These are phyloP conservation scores for Dothiorella sarmentorum DNA, from an alignment of 2,329 filamentous ascomycete species.

Conservation along the genomic window DNA sequence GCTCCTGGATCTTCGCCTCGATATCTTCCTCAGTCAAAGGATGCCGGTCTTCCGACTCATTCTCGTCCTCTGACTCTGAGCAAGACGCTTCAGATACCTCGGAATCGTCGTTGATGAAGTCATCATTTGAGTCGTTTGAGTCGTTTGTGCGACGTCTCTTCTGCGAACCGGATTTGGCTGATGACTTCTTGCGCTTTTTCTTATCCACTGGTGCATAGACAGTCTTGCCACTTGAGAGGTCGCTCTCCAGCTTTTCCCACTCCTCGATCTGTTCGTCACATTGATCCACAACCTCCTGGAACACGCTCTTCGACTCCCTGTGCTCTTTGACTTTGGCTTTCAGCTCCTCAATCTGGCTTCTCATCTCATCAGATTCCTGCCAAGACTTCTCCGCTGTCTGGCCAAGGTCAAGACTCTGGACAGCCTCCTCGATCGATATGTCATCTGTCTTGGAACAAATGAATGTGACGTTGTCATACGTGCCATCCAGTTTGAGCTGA, in stretches of 20 bases:
- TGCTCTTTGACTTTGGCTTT: conserved; percentile 27
- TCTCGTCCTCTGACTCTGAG: conserved; percentile 21
- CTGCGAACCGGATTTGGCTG: not conserved
- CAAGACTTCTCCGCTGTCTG: conserved; percentile 28
- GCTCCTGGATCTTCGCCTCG: conserved; percentile 42
- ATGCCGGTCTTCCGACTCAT: conserved; percentile 24
- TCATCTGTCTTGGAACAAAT: conserved; percentile 64
- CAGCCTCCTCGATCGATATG: conserved; percentile 49
- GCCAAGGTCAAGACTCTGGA: conserved; percentile 37
- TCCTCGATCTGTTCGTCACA: conserved; percentile 43
- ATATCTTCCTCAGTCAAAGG: conserved; percentile 43
- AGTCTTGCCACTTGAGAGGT: conserved; percentile 40
- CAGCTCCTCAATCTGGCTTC: conserved; percentile 23
- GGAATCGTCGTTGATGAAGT: conserved; percentile 22
- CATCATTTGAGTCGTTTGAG: conserved; percentile 24
- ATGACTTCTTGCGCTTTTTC: conserved; percentile 38
- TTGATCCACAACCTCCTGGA: conserved; percentile 33
- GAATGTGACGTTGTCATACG: conserved; percentile 54
- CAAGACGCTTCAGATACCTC: conserved; percentile 22
- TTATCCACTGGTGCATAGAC: conserved; percentile 38
- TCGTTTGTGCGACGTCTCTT: conserved; percentile 23
- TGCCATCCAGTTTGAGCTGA: conserved; percentile 59
- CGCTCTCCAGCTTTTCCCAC: conserved; percentile 43
- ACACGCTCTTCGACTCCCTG: conserved; percentile 35
- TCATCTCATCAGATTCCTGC: conserved; percentile 28